These are phyloP conservation scores for Penicillium sp. DNA, from an alignment of 2,329 filamentous ascomycete genomes.

Conservation along the genomic window DNA sequence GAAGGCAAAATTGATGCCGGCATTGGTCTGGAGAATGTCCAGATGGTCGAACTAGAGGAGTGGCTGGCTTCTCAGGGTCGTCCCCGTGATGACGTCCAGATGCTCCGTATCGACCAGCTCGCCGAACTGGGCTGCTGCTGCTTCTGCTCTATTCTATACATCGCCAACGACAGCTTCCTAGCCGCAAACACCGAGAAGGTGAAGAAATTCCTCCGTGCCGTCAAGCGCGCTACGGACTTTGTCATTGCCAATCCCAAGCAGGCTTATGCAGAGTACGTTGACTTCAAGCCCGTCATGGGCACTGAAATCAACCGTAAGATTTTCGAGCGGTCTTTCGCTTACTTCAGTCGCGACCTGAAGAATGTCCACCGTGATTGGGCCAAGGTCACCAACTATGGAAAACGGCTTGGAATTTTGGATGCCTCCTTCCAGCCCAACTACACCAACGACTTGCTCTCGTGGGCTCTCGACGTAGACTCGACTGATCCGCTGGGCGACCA, in stretches of 20 bases:
- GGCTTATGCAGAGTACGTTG: constrained; percentile 66
- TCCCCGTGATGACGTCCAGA: constrained; percentile 65
- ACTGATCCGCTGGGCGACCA: constrained; percentile 67
- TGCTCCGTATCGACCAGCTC: constrained; percentile 77
- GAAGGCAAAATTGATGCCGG: constrained; percentile 69
- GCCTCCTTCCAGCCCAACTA: constrained; percentile 66
- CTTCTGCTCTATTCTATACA: constrained; percentile 79
- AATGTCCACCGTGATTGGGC: constrained; percentile 72
- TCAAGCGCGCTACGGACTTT: constrained; percentile 71
- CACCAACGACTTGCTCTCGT: constrained; percentile 66
- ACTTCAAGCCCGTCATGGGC: constrained; percentile 68
- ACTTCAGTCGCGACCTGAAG: constrained; percentile 70
- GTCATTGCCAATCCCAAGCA: constrained; percentile 60
- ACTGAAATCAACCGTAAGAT: constrained; percentile 70
- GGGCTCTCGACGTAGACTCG: constrained; percentile 62
- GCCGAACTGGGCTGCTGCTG: constrained; percentile 78
- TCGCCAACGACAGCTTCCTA: constrained; percentile 70
- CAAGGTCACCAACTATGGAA: constrained; percentile 74
- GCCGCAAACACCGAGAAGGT: constrained; percentile 63
- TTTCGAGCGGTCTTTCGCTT: constrained; percentile 73
- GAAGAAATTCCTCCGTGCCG: constrained; percentile 64
- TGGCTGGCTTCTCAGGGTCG: constrained; percentile 65
- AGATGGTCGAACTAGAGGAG: constrained; percentile 77
- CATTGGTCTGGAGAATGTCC: constrained; percentile 74
- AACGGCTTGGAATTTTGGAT: constrained; percentile 66